These are phyloP conservation scores for Lactarius pseudohatsudake DNA, from an alignment of 768 basidiomycete genomes.

Conservation along the genomic window DNA sequence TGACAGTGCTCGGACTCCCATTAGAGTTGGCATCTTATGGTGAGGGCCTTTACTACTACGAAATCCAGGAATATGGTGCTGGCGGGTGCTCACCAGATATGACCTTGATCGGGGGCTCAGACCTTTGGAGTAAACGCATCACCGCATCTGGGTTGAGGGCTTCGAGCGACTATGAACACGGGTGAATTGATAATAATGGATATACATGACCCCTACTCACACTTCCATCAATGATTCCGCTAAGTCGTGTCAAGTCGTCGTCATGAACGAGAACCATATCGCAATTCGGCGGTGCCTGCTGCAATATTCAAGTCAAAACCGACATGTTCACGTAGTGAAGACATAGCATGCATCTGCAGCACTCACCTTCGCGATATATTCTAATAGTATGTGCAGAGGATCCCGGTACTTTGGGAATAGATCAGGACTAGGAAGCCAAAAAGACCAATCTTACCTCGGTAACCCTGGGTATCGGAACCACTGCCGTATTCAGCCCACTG, in stretches of 20 bases:
- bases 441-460: neutral
- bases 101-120: neutral
- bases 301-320: neutral
- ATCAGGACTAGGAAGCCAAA: neutral
- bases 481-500: neutral
- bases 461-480: neutral
- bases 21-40: neutral
- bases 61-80: neutral
- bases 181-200: neutral
- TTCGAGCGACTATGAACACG: neutral
- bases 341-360: neutral
- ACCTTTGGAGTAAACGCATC: neutral
- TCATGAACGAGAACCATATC: neutral
- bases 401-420: neutral
- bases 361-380: neutral
- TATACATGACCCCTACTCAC: neutral
- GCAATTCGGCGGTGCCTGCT: neutral
- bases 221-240: neutral
- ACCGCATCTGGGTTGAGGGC: neutral
- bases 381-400: neutral
- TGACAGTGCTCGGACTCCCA: neutral
- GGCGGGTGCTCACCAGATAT: neutral
- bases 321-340: too few species aligned
- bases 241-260: constrained; percentile 1
- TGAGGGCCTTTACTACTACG: neutral